A percentile compares a stretch with the other conserved stretches of the same genome.
Evolutionary conservation across 2,329 filamentous ascomycete genomes (phyloP).

Genomic region (Cordyceps javanica): DNA sequence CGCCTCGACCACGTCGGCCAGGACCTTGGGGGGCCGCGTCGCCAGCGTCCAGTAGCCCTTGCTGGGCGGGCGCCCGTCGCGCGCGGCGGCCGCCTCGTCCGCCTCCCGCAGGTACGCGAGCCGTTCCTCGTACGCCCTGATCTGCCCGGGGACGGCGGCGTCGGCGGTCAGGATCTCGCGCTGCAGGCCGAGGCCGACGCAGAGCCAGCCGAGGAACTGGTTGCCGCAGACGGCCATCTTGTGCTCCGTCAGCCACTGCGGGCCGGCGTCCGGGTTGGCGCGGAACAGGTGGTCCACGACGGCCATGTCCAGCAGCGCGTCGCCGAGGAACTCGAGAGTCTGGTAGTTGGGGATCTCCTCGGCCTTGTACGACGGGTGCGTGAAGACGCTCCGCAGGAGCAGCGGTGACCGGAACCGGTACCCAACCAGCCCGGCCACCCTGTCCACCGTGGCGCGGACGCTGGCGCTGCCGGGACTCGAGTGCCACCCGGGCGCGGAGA

Average conservation of each 20-base stretch:
- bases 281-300: slow-evolving; percentile 79
- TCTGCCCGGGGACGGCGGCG: slow-evolving; percentile 32
- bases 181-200: slow-evolving; percentile 72
- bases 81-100: slow-evolving; percentile 25
- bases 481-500: slow-evolving; percentile 68
- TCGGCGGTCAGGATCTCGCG: slow-evolving; percentile 59
- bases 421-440: slow-evolving; percentile 52
- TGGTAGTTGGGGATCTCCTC: slow-evolving; percentile 84
- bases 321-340: slow-evolving; percentile 85
- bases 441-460: slow-evolving; percentile 61
- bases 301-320: slow-evolving; percentile 79
- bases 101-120: slow-evolving; percentile 45
- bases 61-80: slow-evolving; percentile 20
- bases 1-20: slow-evolving; percentile 84
- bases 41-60: slow-evolving; percentile 64
- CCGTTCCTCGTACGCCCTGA: slow-evolving; percentile 50
- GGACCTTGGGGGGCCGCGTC: slow-evolving; percentile 61
- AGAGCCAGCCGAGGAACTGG: slow-evolving; percentile 80
- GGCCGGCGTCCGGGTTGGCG: slow-evolving; percentile 70
- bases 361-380: slow-evolving; percentile 79
- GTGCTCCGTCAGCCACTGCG: slow-evolving; percentile 96
- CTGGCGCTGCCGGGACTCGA: slow-evolving; percentile 45
- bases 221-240: slow-evolving; percentile 99
- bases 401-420: slow-evolving; percentile 68
- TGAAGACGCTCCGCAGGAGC: slow-evolving; percentile 77